Evolutionary conservation across 139 green algal genomes (phyloP).

Genomic region (Edaphochlamys debaryana): DNA sequence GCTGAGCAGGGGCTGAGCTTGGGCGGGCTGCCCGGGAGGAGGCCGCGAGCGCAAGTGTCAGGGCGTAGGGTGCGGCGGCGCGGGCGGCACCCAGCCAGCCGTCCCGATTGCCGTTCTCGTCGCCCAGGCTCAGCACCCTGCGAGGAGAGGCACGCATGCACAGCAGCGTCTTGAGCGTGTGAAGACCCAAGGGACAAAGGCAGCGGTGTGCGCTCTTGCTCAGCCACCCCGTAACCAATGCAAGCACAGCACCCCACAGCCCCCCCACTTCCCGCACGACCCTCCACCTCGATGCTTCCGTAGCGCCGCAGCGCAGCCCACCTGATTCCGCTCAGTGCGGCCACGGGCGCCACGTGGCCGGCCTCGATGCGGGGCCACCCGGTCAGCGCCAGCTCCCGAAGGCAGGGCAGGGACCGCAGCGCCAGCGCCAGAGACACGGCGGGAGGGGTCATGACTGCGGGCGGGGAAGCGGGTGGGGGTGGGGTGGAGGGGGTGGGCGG

Average conservation of each 20-base stretch:
- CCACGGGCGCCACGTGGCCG: conserved; percentile 6
- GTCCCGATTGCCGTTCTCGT: not conserved
- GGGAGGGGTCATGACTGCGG: not conserved
- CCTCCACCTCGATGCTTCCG: no score
- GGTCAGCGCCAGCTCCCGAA: conserved; percentile 13
- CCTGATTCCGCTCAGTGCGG: conserved; percentile 5
- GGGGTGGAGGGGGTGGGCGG: no score
- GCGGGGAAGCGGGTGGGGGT: no score
- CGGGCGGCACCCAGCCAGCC: conserved; percentile 14
- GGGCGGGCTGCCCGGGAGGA: no score
- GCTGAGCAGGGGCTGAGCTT: not conserved
- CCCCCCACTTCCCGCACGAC: no score
- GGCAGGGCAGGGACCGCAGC: not conserved
- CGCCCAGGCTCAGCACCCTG: conserved; percentile 2
- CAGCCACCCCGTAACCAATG: no score
- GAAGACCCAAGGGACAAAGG: no score
- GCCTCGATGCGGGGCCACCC: not conserved
- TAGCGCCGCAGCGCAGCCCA: no score
- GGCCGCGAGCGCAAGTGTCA: no score
- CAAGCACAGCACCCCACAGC: no score
- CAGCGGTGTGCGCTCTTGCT: no score
- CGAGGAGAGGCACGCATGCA: not conserved
- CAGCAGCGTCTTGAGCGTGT: no score
- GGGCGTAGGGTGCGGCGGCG: not conserved
- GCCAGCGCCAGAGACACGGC: not conserved